Percentiles rank a stretch among this genome's conserved stretches.
phyloP scores from a whole-genome alignment of 306 rosid species.

The Medicago ruthenica region DNA sequence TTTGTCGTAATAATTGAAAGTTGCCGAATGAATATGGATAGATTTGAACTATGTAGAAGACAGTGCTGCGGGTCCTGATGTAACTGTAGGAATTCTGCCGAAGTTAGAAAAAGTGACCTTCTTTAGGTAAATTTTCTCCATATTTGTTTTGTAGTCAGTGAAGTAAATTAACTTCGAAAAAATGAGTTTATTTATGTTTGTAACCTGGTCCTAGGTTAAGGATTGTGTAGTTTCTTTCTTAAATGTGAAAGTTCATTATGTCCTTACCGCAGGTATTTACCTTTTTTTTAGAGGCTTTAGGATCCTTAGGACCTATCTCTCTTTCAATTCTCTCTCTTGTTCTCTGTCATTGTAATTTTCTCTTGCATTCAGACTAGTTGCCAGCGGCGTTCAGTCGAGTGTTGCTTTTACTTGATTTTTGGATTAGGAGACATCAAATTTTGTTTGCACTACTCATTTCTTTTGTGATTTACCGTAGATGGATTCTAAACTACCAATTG shows the following conservation, averaged over 20 bases:
- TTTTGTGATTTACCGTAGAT: constrained; percentile 55
- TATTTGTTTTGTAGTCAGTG: constrained; percentile 21
- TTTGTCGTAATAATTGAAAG: constrained; percentile 12
- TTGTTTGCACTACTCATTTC: constrained; percentile 25
- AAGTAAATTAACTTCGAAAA: background rate
- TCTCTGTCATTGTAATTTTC: constrained; percentile 5
- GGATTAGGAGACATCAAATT: background rate
- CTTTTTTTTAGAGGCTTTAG: background rate
- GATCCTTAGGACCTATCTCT: background rate
- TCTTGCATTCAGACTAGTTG: constrained; percentile 1
- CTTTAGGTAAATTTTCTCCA: constrained; percentile 65
- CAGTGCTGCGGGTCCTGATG: constrained; percentile 98
- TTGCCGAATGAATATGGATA: constrained; percentile 46
- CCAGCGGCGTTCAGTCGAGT: background rate
- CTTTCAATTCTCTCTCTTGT: background rate
- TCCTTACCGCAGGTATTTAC: background rate
- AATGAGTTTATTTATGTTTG: background rate
- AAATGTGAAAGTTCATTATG: background rate
- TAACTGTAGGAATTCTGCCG: constrained; percentile 81
- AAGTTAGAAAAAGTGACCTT: constrained; percentile 83
- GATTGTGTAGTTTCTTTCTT: background rate
- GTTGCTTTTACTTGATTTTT: constrained; percentile 1
- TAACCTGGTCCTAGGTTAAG: background rate
- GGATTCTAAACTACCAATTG: constrained; percentile 91
- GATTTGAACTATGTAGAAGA: constrained; percentile 94